Evolutionary conservation across 495 filamentous ascomycete genomes (phyloP), one percentile per base, ranked within the genome.

Genomic region (Xylaria scruposa): DNA sequence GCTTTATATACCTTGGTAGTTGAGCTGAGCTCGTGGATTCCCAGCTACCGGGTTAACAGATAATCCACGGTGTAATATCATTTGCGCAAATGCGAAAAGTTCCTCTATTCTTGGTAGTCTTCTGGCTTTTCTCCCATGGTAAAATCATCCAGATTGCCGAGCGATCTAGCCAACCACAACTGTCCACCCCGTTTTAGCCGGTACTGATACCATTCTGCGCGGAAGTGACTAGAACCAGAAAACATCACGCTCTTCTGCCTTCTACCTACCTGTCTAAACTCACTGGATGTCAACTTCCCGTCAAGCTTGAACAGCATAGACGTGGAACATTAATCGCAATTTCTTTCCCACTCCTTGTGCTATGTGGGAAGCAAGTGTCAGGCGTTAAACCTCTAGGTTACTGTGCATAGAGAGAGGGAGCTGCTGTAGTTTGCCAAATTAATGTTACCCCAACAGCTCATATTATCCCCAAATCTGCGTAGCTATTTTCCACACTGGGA

Each of bases 141-240:
- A 46, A 47, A 46, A 47, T 69, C 42, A 40, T 60, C 54, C 66
- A 13, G 56, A 61, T 33, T 68, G 29, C 54, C 67, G 42, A 60
- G 67, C 40, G 66, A 46, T 68, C 49, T 36, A 46, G 66, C 49
- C 53, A 58, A 58, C 12, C 53, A 13, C 12, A 68, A 59, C 26
- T 66, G 26, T 49, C 44, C 46, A 46, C 17, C 63, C 36, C 46
- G 17, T 66, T 66, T 49, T 66, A 66, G 63, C 63, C 63, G 63
- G 9, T 66, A 40, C 4, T 15, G 17, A 40, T 21, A 10, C 29
- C 58, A 21, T 42, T 1, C 29, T 47, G 24, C 26, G n/a, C 12
- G 26, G 19, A 26, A 33, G 42, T 4, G 3, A 65, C 21, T 10
- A 15, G 19, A 31, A 65, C 21, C n/a, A 15, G 19, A 17, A 10